Conservation (phyloP, 164 flowering plant genomes). For the Vitis rupestris region DNA sequence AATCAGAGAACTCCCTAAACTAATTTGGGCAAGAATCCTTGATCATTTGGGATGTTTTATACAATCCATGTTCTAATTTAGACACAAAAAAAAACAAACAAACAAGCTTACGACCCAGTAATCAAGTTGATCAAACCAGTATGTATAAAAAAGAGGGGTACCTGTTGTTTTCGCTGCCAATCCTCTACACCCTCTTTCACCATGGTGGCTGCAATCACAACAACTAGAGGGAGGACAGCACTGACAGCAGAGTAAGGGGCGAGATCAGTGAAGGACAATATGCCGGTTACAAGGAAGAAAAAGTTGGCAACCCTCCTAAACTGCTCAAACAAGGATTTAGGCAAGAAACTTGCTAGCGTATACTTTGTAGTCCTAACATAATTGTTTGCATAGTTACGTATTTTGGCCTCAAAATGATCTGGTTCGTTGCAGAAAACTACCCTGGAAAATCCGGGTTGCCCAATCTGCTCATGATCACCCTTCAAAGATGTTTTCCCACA, state of each 20-base stretch:
- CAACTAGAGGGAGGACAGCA: constrained; percentile 49
- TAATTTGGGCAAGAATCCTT: too few relatives aligned
- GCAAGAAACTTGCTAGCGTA: constrained; percentile 51
- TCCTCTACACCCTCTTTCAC: constrained; percentile 65
- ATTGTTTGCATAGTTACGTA: constrained; percentile 36
- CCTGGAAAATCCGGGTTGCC: constrained; percentile 63
- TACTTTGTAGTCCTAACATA: constrained; percentile 61
- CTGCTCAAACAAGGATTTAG: constrained; percentile 72
- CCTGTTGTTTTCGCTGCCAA: constrained; percentile 57
- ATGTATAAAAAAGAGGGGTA: constrained; percentile 10
- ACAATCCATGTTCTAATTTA: not conserved
- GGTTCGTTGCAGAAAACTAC: constrained; percentile 65
- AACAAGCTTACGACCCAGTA: not conserved
- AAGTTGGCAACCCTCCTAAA: constrained; percentile 77
- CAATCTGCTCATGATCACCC: constrained; percentile 62
- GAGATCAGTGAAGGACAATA: constrained; percentile 48
- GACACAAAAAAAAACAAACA: not conserved
- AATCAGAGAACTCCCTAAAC: too few relatives aligned
- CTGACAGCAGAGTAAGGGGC: constrained; percentile 60
- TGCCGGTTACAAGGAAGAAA: constrained; percentile 55
- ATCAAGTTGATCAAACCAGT: not conserved
- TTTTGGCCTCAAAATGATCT: constrained; percentile 28
- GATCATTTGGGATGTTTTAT: too few relatives aligned
- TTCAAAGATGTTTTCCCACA: constrained; percentile 42
- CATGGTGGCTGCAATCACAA: constrained; percentile 56